Evolutionary conservation across 2,329 filamentous ascomycete genomes (phyloP).

Genomic region (Ilyonectria destructans): DNA sequence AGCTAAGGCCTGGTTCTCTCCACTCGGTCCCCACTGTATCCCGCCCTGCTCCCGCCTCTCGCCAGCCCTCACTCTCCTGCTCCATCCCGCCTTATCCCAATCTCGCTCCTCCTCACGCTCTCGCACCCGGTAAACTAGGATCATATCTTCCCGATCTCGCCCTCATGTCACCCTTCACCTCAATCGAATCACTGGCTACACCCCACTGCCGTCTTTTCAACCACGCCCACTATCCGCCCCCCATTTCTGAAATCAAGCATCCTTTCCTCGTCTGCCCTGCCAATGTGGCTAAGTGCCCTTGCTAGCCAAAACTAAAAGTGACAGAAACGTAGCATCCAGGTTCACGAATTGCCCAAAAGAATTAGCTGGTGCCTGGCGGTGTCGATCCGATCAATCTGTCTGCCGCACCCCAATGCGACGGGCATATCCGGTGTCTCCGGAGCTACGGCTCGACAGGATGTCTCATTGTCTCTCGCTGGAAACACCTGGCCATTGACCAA

Average conservation of each 20-base stretch:
- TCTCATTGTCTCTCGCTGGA: constrained; percentile 8
- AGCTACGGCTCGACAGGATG: constrained; percentile 20
- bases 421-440: constrained; percentile 29
- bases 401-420: constrained; percentile 23
- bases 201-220: not conserved
- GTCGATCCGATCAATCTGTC: constrained; percentile 39
- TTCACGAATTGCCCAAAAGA: constrained; percentile 34
- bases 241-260: constrained; percentile 14
- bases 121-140: constrained; percentile 1
- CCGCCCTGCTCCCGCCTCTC: not conserved
- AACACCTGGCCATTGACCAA: constrained; percentile 21
- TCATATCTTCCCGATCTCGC: not conserved
- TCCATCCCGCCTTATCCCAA: not conserved
- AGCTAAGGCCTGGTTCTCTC: not conserved
- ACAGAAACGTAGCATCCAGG: constrained; percentile 26
- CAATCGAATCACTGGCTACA: constrained; percentile 15
- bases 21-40: not conserved
- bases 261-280: constrained; percentile 11
- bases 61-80: not conserved
- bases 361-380: constrained; percentile 28
- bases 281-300: constrained; percentile 16
- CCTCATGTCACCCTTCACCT: not conserved
- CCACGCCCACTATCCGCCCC: constrained; percentile 3
- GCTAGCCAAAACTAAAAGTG: constrained; percentile 26
- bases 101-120: not conserved